These are phyloP conservation scores for Apocynum venetum DNA, from an alignment of 257 asterid genomes.

Conservation along the genomic window DNA sequence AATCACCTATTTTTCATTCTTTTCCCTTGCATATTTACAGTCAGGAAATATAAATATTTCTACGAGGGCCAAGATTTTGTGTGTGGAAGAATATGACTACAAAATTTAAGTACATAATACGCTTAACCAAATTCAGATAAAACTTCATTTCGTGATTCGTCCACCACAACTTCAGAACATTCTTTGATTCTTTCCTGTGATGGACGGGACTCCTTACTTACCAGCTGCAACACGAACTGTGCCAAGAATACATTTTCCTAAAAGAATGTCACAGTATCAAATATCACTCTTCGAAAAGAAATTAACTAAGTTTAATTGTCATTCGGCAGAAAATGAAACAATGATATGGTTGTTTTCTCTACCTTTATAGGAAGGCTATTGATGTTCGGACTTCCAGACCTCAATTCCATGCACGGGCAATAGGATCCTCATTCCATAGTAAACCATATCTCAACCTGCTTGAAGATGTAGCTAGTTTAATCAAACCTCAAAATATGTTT, in stretches of 20 bases:
- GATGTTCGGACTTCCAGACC: background rate
- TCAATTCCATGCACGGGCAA: background rate
- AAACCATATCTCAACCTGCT: background rate
- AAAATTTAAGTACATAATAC: background rate
- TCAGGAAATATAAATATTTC: background rate
- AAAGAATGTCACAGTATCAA: background rate
- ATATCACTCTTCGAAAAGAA: background rate
- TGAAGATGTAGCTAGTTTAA: background rate
- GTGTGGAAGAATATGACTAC: no score
- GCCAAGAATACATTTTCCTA: background rate
- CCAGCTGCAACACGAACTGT: background rate
- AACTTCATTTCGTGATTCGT: background rate
- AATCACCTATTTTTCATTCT: background rate
- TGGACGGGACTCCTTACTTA: background rate
- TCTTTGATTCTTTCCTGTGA: background rate
- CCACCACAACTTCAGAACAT: background rate
- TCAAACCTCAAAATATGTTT: background rate
- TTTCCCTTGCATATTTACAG: background rate
- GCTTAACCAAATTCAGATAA: background rate
- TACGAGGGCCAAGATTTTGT: background rate
- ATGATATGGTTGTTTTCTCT: background rate
- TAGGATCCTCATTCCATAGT: background rate
- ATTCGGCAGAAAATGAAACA: background rate
- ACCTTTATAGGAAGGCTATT: background rate
- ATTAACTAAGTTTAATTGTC: background rate